These are phyloP conservation scores for Eucalyptus urophylla DNA, from an alignment of 345 rosid species.

Conservation along the genomic window DNA sequence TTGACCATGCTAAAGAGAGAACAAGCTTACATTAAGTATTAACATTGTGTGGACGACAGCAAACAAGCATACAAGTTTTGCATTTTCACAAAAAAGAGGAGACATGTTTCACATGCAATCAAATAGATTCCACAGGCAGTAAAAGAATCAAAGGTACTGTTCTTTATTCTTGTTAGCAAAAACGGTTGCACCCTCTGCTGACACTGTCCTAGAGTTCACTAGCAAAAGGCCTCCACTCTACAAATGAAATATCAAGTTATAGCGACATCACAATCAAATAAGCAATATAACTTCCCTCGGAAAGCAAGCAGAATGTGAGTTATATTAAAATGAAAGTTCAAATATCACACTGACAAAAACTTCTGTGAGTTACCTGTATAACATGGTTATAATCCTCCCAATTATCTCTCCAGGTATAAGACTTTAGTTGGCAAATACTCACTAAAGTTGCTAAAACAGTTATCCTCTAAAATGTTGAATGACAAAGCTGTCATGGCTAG, in stretches of 20 bases:
- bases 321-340: neutral
- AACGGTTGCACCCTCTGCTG: neutral
- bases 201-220: neutral
- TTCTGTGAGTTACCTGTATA: neutral
- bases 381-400: neutral
- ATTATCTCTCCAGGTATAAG: neutral
- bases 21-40: neutral
- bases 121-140: neutral
- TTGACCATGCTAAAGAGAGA: neutral
- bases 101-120: neutral
- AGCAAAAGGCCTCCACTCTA: neutral
- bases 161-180: neutral
- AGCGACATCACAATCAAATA: neutral
- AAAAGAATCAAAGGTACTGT: neutral
- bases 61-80: neutral
- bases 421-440: neutral
- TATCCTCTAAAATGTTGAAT: neutral
- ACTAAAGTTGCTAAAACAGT: neutral
- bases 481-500: neutral
- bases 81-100: neutral
- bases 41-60: neutral
- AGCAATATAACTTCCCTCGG: neutral
- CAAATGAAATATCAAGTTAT: neutral
- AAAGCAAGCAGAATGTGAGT: neutral
- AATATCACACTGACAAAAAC: neutral